Base-by-base conservation (phyloP, 2,329 filamentous ascomycete species). In the Colletotrichum sublineola region DNA sequence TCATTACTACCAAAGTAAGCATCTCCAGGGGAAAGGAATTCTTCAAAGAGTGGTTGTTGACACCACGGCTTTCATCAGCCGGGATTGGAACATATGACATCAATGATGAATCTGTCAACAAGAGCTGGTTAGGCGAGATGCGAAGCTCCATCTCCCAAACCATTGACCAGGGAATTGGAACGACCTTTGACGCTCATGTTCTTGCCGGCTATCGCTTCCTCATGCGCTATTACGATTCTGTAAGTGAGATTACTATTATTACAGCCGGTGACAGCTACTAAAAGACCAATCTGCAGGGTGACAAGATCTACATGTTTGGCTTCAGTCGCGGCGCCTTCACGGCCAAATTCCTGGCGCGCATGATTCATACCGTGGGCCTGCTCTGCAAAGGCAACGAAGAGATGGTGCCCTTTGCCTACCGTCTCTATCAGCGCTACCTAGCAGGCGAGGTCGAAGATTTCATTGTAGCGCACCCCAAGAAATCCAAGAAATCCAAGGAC, bases 241-340 rank as follows among this genome's bases (percentile, higher is more conserved):
- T 81, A 72, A 77, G 82, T 66, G 24, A 3, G 11, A 2, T 50
- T 18, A 14, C 24, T 2, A 8, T 2, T n/a, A 40, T 5, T 2
- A 3, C 9, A 31, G 6, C 5, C 18, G 24, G 8, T n/a, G 8
- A 62, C 52, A 12, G 42, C 63, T 14, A 53, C 11, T 29, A 36
- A 66, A 15, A 8, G 14, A n/a, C 7, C 2, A 7, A 31, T 15
- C 2, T 33, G 24, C 76, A 85, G 76, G 84, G 82, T 0, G 86
- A 86, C 73, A 83, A 84, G 61, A 87, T 89, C 44, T 89, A 88
- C 74, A 84, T 88, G 75, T 88, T 88, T 60, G 86, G 86, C 15
- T 88, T 88, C 75, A 85, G 83, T 9, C 83, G 86, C 31, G 86
- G 86, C 2, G 86, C 86, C 15, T 88, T 85, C 74, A 87, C 85